Percentiles rank a stretch among this genome's conserved stretches.
Conservation (phyloP, 768 basidiomycete genomes). For the Daedalea quercina region DNA sequence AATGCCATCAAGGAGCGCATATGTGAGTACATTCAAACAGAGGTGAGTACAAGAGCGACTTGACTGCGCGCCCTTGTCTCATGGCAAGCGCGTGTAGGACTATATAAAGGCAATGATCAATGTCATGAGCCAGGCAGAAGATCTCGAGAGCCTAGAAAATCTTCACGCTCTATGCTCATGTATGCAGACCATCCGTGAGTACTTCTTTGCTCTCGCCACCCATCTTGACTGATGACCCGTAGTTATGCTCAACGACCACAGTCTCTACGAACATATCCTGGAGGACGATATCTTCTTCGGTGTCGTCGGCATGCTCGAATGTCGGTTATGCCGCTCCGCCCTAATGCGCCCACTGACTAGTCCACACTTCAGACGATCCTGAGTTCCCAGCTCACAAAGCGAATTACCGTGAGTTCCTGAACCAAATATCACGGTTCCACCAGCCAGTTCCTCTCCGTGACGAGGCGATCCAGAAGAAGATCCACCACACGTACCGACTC, state of each 20-base stretch:
- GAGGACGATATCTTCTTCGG: conserved; percentile 90
- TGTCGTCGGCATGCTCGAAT: conserved; percentile 95
- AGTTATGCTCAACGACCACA: conserved; percentile 96
- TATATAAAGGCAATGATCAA: conserved; percentile 85
- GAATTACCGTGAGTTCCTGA: conserved; percentile 91
- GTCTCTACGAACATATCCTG: conserved; percentile 90
- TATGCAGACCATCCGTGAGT: conserved; percentile 91
- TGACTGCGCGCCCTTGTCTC: neutral
- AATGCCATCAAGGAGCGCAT: conserved; percentile 72
- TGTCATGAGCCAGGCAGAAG: conserved; percentile 85
- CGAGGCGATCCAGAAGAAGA: conserved; percentile 68
- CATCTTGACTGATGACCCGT: conserved; percentile 3
- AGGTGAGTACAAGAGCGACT: conserved; percentile 43
- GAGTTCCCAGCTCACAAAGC: conserved; percentile 97
- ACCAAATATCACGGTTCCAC: conserved; percentile 76
- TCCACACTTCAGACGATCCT: conserved; percentile 69
- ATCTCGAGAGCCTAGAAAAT: conserved; percentile 85
- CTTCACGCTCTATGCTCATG: conserved; percentile 86
- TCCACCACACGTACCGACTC: conserved; percentile 95
- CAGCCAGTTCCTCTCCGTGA: conserved; percentile 85
- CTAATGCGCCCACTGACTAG: conserved; percentile 1
- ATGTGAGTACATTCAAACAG: conserved; percentile 82
- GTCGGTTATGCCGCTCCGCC: conserved; percentile 39
- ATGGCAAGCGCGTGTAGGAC: conserved; percentile 40
- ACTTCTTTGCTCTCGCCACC: neutral